A percentile compares a stretch with the other conserved stretches of the same genome.
Evolutionary conservation across 1,284 basidiomycete genomes (phyloP).

Genomic region (Lentinus polychrous): DNA sequence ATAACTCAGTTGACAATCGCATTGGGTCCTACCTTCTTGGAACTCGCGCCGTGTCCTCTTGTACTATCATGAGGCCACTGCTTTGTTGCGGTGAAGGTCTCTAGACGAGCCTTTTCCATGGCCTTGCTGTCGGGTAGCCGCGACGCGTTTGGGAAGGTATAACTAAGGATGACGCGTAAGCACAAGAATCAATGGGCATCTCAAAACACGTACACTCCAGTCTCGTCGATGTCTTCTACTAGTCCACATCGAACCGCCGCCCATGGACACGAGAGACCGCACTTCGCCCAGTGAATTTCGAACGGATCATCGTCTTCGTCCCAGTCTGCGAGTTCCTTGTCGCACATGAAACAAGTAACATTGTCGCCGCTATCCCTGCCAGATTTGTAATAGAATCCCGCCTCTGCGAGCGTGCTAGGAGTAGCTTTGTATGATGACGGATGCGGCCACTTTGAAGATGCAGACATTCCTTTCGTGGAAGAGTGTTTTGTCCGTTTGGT

Average conservation of each 20-base stretch:
- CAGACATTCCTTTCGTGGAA: conserved; percentile 26
- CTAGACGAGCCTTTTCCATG: conserved; percentile 63
- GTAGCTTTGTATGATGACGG: conserved; percentile 53
- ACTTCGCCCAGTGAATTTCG: conserved; percentile 66
- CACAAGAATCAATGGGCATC: not conserved
- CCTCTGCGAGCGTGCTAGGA: conserved; percentile 65
- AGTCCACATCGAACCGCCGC: conserved; percentile 68
- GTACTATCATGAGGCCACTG: conserved; percentile 71
- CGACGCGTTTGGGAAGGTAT: conserved; percentile 41
- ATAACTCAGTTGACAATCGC: not conserved
- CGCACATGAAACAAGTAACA: conserved; percentile 72
- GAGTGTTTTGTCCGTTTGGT: conserved; percentile 34
- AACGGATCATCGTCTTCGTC: conserved; percentile 76
- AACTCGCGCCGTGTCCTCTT: conserved; percentile 60
- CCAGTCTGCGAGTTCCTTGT: conserved; percentile 74
- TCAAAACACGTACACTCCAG: conserved; percentile 42
- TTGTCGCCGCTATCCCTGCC: conserved; percentile 56
- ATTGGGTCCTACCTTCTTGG: conserved; percentile 48
- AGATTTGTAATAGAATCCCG: conserved; percentile 77
- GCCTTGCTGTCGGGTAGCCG: conserved; percentile 58
- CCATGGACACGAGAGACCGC: conserved; percentile 62
- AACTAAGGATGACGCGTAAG: conserved; percentile 6
- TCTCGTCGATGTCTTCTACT: conserved; percentile 43
- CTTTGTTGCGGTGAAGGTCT: conserved; percentile 52
- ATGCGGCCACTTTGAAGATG: conserved; percentile 61